Evolutionary conservation across 257 asterid genomes (phyloP), one percentile per base, ranked within the genome.

Genomic region (Nicotiana sylvestris): DNA sequence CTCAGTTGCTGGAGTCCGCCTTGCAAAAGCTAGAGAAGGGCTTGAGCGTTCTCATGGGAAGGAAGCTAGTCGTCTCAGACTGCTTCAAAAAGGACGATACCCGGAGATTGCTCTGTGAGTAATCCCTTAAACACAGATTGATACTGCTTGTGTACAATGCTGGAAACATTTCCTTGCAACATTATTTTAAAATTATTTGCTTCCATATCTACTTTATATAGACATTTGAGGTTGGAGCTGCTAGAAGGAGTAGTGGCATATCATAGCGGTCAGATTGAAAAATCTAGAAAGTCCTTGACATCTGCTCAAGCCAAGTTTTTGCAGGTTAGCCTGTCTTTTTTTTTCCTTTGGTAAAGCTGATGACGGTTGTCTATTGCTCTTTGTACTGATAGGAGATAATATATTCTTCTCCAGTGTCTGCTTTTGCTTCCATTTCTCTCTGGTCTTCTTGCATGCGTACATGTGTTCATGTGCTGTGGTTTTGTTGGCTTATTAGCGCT

Each of bases 191-290:
- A 68, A 32, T 82, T 66, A 67, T 76, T 67, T 53, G 81, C 78
- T 66, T 84, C 5, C 13, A 46, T 66, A 32, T 43, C 32, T 49
- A 32, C 51, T 87, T 51, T 86, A 32, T 86, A 32, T 83, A 95
- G 99, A 76, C 94, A 91, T 89, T 84, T 96, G 91, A 91, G 98
- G 82, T 88, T 96, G 88, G 98, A 94, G 89, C 89, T 96, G 61
- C 86, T 96, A 79, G 99, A 96, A 93, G 99, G 97, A 84, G 93
- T 94, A 33, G 95, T 93, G 53, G 99, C 98, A 64, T 96, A 90
- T 83, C 93, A 94, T 82, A 85, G 87, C 77, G 97, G 95, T 86
- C 93, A 88, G 85, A 25, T 90, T 80, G 93, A 89, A 83, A 96
- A 92, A 67, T 85, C 95, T 62, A 92, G 87, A 89, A 84, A 81